Evolutionary conservation across 805 yeast species (phyloP).

Genomic region (Kurtzmaniella fragi): DNA sequence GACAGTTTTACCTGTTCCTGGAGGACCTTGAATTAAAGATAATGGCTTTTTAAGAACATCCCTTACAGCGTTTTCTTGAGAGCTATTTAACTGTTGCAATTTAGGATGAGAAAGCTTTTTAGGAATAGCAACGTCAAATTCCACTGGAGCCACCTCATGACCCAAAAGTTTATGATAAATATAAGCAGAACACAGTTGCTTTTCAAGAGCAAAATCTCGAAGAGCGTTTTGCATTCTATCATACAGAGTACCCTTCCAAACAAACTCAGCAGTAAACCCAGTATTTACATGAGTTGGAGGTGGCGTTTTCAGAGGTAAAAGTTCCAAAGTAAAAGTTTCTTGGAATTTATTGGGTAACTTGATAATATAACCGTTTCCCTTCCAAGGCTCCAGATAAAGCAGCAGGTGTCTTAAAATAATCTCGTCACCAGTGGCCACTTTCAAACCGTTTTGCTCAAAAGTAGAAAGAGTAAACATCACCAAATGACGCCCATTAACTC

Average conservation of each 20-base stretch:
- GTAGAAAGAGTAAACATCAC: conserved; percentile 68
- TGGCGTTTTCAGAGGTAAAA: conserved; percentile 31
- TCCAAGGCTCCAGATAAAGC: conserved; percentile 61
- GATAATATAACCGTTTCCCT: conserved; percentile 64
- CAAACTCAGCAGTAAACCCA: conserved; percentile 79
- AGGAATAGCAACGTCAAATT: conserved; percentile 61
- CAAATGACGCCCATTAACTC: conserved; percentile 57
- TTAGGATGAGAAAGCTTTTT: conserved; percentile 56
- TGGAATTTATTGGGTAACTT: conserved; percentile 62
- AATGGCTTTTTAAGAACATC: conserved; percentile 66
- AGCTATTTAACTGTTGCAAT: conserved; percentile 65
- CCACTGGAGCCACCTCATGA: conserved; percentile 62
- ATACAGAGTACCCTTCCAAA: conserved; percentile 84
- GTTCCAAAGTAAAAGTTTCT: conserved; percentile 70
- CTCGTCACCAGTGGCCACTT: conserved; percentile 82
- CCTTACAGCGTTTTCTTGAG: conserved; percentile 76
- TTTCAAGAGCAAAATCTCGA: conserved; percentile 62
- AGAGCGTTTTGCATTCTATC: conserved; percentile 81
- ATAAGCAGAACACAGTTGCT: conserved; percentile 65
- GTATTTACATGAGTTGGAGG: conserved; percentile 59
- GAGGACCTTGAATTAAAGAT: conserved; percentile 85
- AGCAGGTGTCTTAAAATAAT: conserved; percentile 45
- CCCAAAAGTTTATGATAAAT: conserved; percentile 78
- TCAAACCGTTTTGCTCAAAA: conserved; percentile 58
- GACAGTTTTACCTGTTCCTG: conserved; percentile 84